These are phyloP conservation scores for Astragalus glycyphyllos DNA, from an alignment of 306 rosid genomes.

Conservation along the genomic window DNA sequence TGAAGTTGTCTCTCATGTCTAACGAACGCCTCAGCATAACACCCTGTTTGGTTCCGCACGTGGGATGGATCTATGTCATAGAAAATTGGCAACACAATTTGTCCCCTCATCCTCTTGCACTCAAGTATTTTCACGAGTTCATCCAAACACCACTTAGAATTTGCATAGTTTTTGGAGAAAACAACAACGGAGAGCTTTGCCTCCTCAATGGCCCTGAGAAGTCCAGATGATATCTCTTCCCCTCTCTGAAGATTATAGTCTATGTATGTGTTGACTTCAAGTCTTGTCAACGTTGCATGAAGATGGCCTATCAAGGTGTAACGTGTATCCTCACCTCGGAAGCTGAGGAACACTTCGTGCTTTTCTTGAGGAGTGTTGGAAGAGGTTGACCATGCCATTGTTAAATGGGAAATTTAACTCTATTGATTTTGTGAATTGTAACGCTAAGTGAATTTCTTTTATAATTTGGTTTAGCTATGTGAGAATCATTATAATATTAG, in stretches of 20 bases:
- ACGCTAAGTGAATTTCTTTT: neutral
- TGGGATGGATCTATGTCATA: constrained; percentile 26
- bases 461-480: neutral
- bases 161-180: constrained; percentile 33
- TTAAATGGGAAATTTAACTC: neutral
- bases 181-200: constrained; percentile 38
- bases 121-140: constrained; percentile 40
- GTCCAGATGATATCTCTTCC: constrained; percentile 33
- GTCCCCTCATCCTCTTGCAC: constrained; percentile 17
- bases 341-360: constrained; percentile 46
- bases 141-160: constrained; percentile 43
- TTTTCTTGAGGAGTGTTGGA: constrained; percentile 11
- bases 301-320: constrained; percentile 41
- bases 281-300: constrained; percentile 31
- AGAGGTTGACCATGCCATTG: constrained; percentile 42
- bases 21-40: constrained; percentile 32
- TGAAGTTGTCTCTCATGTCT: constrained; percentile 26
- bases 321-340: constrained; percentile 43
- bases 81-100: constrained; percentile 35
- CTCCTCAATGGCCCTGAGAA: constrained; percentile 34
- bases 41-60: constrained; percentile 34
- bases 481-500: neutral
- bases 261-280: constrained; percentile 33
- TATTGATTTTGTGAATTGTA: neutral
- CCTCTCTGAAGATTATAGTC: constrained; percentile 39